A percentile compares a stretch with the other conserved stretches of the same genome.
phyloP scores from a whole-genome alignment of 495 filamentous ascomycete species.

The Sporormia fimetaria region DNA sequence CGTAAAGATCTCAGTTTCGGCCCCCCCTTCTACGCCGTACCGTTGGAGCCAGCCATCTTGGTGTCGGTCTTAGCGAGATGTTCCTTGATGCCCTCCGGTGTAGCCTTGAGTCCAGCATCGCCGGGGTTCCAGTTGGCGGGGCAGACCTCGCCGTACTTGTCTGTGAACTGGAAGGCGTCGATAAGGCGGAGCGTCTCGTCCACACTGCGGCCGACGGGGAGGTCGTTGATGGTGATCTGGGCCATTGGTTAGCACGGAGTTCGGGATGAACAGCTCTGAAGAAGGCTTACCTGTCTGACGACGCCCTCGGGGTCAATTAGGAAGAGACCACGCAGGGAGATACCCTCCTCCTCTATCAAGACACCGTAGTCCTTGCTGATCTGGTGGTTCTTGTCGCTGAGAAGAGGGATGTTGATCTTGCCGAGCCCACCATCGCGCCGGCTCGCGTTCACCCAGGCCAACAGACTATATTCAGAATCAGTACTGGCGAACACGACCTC shows the following conservation, averaged over 20 bases:
- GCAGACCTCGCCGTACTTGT: slow-evolving; percentile 47
- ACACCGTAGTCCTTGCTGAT: slow-evolving; percentile 46
- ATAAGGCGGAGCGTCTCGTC: slow-evolving; percentile 48
- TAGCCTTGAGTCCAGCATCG: slow-evolving; percentile 41
- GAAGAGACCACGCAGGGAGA: slow-evolving; percentile 48
- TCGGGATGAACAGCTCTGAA: no score
- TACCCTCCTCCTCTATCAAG: slow-evolving; percentile 46
- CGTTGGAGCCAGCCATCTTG: slow-evolving; percentile 17
- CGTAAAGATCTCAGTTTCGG: no score
- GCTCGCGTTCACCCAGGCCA: slow-evolving; percentile 42
- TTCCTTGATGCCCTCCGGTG: slow-evolving; percentile 24
- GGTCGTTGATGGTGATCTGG: slow-evolving; percentile 48
- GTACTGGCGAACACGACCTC: slow-evolving; percentile 42
- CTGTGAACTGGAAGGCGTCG: slow-evolving; percentile 50
- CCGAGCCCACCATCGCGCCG: slow-evolving; percentile 46
- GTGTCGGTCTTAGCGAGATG: slow-evolving; percentile 28
- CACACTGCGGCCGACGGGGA: slow-evolving; percentile 47
- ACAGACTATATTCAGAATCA: slow-evolving; percentile 41
- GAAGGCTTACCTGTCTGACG: slow-evolving; percentile 38
- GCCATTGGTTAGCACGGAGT: slow-evolving; percentile 3
- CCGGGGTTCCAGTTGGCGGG: slow-evolving; percentile 48
- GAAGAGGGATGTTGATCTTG: slow-evolving; percentile 41
- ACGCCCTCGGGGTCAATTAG: slow-evolving; percentile 48
- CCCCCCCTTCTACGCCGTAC: slow-evolving; percentile 2
- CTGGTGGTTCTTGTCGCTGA: slow-evolving; percentile 46